Conservation (phyloP, 2,329 filamentous ascomycete species). For the Diaporthe caulivora region DNA sequence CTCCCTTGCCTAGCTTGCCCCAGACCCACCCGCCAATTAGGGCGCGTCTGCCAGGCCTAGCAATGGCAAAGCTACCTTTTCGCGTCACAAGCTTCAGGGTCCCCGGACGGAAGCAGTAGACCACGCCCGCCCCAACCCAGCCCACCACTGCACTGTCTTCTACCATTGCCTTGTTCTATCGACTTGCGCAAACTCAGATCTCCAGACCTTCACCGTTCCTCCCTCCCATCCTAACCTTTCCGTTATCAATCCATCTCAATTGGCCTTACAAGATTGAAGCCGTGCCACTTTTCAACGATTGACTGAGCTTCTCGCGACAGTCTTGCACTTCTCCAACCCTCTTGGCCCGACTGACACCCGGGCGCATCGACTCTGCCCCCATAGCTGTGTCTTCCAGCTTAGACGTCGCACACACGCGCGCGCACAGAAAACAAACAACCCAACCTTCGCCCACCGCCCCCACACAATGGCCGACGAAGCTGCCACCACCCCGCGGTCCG, state of each 20-base stretch:
- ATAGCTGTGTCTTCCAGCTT: background rate
- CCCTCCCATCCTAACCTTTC: background rate
- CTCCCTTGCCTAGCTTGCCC: background rate
- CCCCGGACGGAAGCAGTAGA: slow-evolving; percentile 22
- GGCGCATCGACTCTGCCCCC: slow-evolving; percentile 11
- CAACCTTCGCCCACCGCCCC: background rate
- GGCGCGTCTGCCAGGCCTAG: slow-evolving; percentile 29
- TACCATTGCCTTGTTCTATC: background rate
- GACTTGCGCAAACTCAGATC: slow-evolving; percentile 6
- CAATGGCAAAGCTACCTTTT: slow-evolving; percentile 15
- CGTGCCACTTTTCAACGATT: background rate
- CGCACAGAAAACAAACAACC: background rate
- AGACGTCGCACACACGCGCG: slow-evolving; percentile 4
- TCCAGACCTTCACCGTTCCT: background rate
- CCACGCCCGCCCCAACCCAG: background rate
- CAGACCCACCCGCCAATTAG: slow-evolving; percentile 28
- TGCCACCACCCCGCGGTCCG: slow-evolving; percentile 30
- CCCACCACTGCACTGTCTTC: background rate
- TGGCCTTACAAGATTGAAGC: slow-evolving; percentile 1
- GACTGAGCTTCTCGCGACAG: background rate
- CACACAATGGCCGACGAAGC: slow-evolving; percentile 40
- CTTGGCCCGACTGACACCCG: slow-evolving; percentile 3
- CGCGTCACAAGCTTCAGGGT: slow-evolving; percentile 37
- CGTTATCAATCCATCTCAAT: slow-evolving; percentile 22
- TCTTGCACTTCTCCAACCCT: background rate